phyloP scores from a whole-genome alignment of 805 yeast species.

The Helenozyma rhizophorensis region DNA sequence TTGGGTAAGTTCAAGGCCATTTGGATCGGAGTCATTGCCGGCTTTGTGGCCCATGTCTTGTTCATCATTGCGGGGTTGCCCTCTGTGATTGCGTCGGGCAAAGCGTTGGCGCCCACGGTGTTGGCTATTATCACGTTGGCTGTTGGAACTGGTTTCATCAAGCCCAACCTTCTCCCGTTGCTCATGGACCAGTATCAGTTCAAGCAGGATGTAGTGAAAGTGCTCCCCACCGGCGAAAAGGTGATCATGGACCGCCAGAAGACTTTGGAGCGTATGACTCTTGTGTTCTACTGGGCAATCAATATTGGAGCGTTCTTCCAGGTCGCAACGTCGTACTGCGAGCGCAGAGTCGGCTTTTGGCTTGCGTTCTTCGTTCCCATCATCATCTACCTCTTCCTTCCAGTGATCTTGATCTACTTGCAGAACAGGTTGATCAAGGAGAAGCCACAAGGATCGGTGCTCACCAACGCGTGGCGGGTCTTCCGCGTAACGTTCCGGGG shows the following conservation, averaged over 20 bases:
- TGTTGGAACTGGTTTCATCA: slow-evolving; percentile 49
- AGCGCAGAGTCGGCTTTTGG: slow-evolving; percentile 52
- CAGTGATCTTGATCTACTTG: slow-evolving; percentile 24
- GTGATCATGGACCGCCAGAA: slow-evolving; percentile 53
- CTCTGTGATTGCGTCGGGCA: slow-evolving; percentile 29
- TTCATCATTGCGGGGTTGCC: slow-evolving; percentile 49
- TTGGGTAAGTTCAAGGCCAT: slow-evolving; percentile 46
- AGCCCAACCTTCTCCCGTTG: slow-evolving; percentile 49
- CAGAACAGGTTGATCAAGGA: slow-evolving; percentile 24
- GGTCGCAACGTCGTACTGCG: slow-evolving; percentile 49
- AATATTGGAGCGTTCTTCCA: slow-evolving; percentile 53
- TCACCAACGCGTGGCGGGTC: slow-evolving; percentile 41
- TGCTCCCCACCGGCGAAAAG: slow-evolving; percentile 55
- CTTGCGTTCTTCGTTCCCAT: slow-evolving; percentile 48
- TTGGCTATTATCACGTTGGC: slow-evolving; percentile 10
- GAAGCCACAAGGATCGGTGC: slow-evolving; percentile 43
- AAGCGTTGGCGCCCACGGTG: slow-evolving; percentile 11
- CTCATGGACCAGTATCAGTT: slow-evolving; percentile 50
- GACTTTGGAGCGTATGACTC: slow-evolving; percentile 36
- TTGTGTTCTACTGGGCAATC: slow-evolving; percentile 48
- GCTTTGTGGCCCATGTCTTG: slow-evolving; percentile 44
- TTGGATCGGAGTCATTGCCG: slow-evolving; percentile 45
- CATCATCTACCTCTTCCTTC: slow-evolving; percentile 21
- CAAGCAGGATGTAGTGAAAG: slow-evolving; percentile 54
- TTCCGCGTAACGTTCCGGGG: slow-evolving; percentile 39